Evolutionary conservation across 176 grass and related monocot genomes (phyloP).

Genomic region (sorghum (Sorghum bicolor)): Sorghum_bicolor_NCBIv3 NC_012875.2:51666501-51667000

Average conservation of each 20-base stretch:
- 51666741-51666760: background rate
- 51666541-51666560: background rate
- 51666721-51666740: background rate
- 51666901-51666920: background rate
- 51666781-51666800: background rate
- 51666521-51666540: constrained; percentile 16
- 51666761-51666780: background rate
- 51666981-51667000: background rate
- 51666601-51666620: constrained; percentile 82
- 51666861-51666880: background rate
- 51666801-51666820: background rate
- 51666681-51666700: background rate
- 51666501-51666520: background rate
- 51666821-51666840: background rate
- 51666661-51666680: background rate
- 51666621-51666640: constrained; percentile 88
- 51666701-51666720: background rate
- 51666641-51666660: constrained; percentile 65
- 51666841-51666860: background rate
- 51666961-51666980: background rate
- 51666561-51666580: background rate
- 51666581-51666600: background rate
- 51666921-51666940: background rate
- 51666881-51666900: background rate
- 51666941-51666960: background rate